Evolutionary conservation across 805 yeast genomes (phyloP).

Genomic region (Candida manassasensis): DNA sequence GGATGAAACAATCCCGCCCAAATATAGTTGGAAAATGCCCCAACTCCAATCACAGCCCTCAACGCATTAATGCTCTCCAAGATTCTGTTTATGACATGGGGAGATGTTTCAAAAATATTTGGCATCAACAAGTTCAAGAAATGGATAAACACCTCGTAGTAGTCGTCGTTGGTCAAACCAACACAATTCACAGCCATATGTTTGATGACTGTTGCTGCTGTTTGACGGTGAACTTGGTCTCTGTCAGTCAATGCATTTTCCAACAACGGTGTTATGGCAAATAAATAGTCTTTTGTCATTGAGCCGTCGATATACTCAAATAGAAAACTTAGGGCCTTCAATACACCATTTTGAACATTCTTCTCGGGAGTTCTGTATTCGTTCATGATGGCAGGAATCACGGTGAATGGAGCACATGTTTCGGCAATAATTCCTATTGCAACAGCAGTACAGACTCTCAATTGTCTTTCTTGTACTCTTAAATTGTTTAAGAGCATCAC

Average conservation of each 20-base stretch:
- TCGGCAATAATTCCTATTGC: constrained; percentile 97
- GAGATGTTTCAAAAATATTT: constrained; percentile 88
- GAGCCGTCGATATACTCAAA: constrained; percentile 82
- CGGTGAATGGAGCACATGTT: constrained; percentile 87
- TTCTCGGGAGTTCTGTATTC: constrained; percentile 90
- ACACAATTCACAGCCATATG: constrained; percentile 76
- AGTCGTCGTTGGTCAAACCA: constrained; percentile 71
- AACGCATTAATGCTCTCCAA: constrained; percentile 75
- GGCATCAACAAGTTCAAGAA: constrained; percentile 79
- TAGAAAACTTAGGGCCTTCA: constrained; percentile 85
- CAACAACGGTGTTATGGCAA: constrained; percentile 69
- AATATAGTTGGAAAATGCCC: constrained; percentile 65
- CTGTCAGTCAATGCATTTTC: constrained; percentile 90
- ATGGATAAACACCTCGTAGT: constrained; percentile 63
- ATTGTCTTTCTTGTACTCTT: constrained; percentile 91
- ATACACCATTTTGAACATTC: constrained; percentile 92
- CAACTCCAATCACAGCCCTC: constrained; percentile 70
- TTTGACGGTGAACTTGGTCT: constrained; percentile 90
- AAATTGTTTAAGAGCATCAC: constrained; percentile 79
- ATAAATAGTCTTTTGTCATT: constrained; percentile 76
- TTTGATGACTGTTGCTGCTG: constrained; percentile 82
- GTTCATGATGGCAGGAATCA: constrained; percentile 90
- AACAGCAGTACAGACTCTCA: constrained; percentile 94
- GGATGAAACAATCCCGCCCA: constrained; percentile 94
- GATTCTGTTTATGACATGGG: constrained; percentile 84